Evolutionary conservation across 495 filamentous ascomycete genomes (phyloP).

Genomic region (Lepraria neglecta): DNA sequence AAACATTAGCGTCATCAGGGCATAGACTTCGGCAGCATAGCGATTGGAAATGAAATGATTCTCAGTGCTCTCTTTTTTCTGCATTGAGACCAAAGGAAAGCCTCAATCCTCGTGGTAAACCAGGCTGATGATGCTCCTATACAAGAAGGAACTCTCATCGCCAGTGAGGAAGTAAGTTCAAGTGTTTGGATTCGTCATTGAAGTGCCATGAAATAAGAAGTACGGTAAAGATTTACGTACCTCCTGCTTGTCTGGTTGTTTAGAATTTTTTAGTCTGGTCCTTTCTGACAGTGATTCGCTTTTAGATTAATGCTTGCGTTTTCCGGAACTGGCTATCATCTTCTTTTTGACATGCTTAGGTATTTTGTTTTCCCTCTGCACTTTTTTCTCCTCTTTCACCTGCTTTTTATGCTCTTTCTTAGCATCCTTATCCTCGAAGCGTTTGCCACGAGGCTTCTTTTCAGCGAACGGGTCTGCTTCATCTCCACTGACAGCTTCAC

Average conservation of each 20-base stretch:
- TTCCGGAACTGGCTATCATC: constrained; percentile 46
- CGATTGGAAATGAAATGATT: neutral
- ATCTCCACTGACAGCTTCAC: constrained; percentile 34
- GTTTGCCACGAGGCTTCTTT: constrained; percentile 73
- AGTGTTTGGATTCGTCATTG: constrained; percentile 23
- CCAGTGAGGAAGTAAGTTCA: constrained; percentile 22
- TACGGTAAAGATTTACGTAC: neutral
- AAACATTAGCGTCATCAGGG: constrained; percentile 5
- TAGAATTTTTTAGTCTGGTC: neutral
- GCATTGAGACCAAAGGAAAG: constrained; percentile 16
- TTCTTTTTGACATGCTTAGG: constrained; percentile 91
- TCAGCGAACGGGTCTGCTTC: constrained; percentile 52
- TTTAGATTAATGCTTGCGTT: constrained; percentile 38
- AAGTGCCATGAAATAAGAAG: neutral
- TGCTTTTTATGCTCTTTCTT: constrained; percentile 85
- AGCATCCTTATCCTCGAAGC: constrained; percentile 81
- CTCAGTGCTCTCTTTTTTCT: constrained; percentile 35
- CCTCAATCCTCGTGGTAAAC: constrained; percentile 5
- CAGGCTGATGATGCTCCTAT: constrained; percentile 21
- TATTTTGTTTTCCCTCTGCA: constrained; percentile 87
- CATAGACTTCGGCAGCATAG: neutral
- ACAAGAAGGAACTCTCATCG: constrained; percentile 26
- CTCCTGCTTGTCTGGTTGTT: neutral
- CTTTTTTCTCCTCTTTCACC: constrained; percentile 91
- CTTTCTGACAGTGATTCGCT: neutral